Percentiles rank a stretch among this genome's conserved stretches.
Evolutionary conservation across 2,329 filamentous ascomycete genomes (phyloP).

Genomic region (Mariannaea sp.): DNA sequence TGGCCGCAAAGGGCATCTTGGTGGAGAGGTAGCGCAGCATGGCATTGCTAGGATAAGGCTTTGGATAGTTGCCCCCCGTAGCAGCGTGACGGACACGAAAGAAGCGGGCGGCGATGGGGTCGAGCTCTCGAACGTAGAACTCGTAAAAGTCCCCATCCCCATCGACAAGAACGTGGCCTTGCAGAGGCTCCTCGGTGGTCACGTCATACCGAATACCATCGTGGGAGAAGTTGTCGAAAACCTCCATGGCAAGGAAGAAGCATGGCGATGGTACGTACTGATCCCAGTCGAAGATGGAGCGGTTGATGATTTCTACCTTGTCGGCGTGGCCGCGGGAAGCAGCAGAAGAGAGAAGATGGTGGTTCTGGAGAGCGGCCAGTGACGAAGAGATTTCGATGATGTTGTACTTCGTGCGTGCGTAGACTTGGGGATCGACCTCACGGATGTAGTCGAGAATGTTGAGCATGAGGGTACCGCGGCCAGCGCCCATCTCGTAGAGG

Average conservation of each 20-base stretch:
- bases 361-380: slow-evolving; percentile 77
- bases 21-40: slow-evolving; percentile 65
- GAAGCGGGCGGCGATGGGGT: slow-evolving; percentile 82
- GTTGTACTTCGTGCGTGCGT: slow-evolving; percentile 89
- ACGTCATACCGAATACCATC: slow-evolving; percentile 92
- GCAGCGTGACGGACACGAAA: slow-evolving; percentile 83
- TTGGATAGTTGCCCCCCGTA: slow-evolving; percentile 65
- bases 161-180: slow-evolving; percentile 88
- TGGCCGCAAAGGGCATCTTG: slow-evolving; percentile 71
- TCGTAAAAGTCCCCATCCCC: slow-evolving; percentile 88
- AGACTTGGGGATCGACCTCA: slow-evolving; percentile 85
- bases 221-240: slow-evolving; percentile 98
- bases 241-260: slow-evolving; percentile 97
- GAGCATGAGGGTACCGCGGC: slow-evolving; percentile 95
- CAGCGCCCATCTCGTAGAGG: slow-evolving; percentile 98
- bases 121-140: slow-evolving; percentile 82
- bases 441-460: slow-evolving; percentile 98
- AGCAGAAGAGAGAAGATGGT: slow-evolving; percentile 69
- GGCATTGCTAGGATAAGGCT: slow-evolving; percentile 60
- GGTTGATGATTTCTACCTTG: slow-evolving; percentile 93
- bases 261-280: slow-evolving; percentile 87
- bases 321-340: slow-evolving; percentile 75
- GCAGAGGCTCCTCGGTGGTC: slow-evolving; percentile 77
- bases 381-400: slow-evolving; percentile 93
- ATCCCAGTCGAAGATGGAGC: slow-evolving; percentile 93